Conservation (phyloP, 1,284 basidiomycete genomes). For the Laetiporus sulphureus region DNA sequence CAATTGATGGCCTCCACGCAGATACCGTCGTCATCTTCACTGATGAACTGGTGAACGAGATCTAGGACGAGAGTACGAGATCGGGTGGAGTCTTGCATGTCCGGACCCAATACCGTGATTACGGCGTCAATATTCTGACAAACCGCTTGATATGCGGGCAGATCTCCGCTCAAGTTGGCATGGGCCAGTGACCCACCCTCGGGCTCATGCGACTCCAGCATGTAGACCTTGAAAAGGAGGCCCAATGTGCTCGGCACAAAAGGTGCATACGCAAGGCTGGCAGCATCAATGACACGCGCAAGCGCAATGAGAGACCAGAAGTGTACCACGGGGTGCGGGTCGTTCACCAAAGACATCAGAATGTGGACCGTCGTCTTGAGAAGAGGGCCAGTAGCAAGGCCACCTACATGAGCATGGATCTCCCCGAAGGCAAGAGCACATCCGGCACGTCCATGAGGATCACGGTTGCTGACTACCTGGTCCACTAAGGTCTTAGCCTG, state of each 20-base stretch:
- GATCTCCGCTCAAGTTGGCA: slow-evolving; percentile 84
- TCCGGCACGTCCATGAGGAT: slow-evolving; percentile 90
- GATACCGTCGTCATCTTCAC: slow-evolving; percentile 85
- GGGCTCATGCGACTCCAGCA: slow-evolving; percentile 88
- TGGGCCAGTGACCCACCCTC: slow-evolving; percentile 86
- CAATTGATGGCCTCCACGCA: slow-evolving; percentile 93
- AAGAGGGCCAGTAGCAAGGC: slow-evolving; percentile 88
- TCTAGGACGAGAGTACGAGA: slow-evolving; percentile 79
- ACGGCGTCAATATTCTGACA: slow-evolving; percentile 91
- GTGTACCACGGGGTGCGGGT: slow-evolving; percentile 96
- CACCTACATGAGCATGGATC: slow-evolving; percentile 90
- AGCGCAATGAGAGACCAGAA: slow-evolving; percentile 89
- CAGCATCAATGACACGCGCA: slow-evolving; percentile 84
- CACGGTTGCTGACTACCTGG: slow-evolving; percentile 93
- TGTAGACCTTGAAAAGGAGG: slow-evolving; percentile 88
- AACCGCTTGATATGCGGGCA: slow-evolving; percentile 87
- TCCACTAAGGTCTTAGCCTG: slow-evolving; percentile 93
- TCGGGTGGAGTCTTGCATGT: slow-evolving; percentile 85
- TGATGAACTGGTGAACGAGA: slow-evolving; percentile 80
- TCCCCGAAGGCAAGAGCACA: slow-evolving; percentile 93
- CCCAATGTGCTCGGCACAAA: slow-evolving; percentile 88
- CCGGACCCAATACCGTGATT: slow-evolving; percentile 92
- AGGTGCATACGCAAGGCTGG: slow-evolving; percentile 87
- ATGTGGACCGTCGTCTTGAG: slow-evolving; percentile 97
- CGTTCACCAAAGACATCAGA: slow-evolving; percentile 90